phyloP scores from a whole-genome alignment of 371 early-diverging fungal genomes.

The Dinochytrium kinnereticum region DNA sequence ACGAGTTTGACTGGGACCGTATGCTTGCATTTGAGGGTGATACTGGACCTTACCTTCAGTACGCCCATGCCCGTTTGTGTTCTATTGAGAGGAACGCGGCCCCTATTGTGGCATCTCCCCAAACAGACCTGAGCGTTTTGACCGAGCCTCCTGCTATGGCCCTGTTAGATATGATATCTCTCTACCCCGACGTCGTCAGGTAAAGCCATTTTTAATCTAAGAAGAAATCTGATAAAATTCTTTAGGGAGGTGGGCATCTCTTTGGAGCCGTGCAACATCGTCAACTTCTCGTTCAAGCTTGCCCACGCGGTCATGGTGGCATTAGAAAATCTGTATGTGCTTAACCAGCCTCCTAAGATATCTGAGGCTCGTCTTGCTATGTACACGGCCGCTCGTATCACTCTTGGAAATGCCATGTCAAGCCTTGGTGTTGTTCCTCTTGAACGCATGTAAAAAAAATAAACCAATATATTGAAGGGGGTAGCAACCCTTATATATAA shows the following conservation, averaged over 20 bases:
- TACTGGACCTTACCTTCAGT: conserved; percentile 99
- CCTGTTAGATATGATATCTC: conserved; percentile 81
- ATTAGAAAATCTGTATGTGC: conserved; percentile 85
- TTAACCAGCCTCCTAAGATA: conserved; percentile 72
- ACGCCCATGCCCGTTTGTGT: conserved; percentile 94
- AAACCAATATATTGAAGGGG: no score
- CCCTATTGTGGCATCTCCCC: background rate
- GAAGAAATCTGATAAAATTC: background rate
- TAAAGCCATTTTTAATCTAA: background rate
- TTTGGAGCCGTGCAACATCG: conserved; percentile 93
- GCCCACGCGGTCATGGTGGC: conserved; percentile 84
- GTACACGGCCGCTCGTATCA: conserved; percentile 74
- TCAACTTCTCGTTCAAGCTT: conserved; percentile 91
- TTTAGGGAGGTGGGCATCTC: conserved; percentile 44
- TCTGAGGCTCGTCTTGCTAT: conserved; percentile 83
- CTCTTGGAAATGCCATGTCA: conserved; percentile 78
- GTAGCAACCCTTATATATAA: no score
- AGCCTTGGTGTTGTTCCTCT: conserved; percentile 83
- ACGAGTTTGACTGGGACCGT: conserved; percentile 94
- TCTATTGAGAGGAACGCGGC: conserved; percentile 81
- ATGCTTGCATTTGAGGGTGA: conserved; percentile 98
- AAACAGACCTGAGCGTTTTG: conserved; percentile 53
- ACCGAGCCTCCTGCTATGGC: conserved; percentile 75
- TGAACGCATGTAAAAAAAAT: conserved; percentile 77
- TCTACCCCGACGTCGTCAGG: conserved; percentile 89